These are phyloP conservation scores for Phytophthora idaei DNA, from an alignment of 352 stramenopile genomes.

Conservation along the genomic window DNA sequence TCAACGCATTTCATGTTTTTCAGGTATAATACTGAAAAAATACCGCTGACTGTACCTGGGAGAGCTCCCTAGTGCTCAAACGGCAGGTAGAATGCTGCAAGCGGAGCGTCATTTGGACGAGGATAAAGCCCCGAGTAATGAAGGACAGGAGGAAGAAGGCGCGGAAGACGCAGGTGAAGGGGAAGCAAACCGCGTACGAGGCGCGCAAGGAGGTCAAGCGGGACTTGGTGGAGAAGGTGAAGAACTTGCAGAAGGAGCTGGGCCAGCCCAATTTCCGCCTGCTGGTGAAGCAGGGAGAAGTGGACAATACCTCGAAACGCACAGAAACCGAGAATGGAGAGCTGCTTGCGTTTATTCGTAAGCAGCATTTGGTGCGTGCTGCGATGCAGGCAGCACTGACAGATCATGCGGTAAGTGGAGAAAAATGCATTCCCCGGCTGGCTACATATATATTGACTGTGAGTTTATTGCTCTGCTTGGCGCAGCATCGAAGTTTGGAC, in stretches of 20 bases:
- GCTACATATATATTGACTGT: not conserved
- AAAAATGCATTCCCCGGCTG: not conserved
- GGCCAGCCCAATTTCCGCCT: slow-evolving; percentile 35
- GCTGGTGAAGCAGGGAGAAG: slow-evolving; percentile 26
- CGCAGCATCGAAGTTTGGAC: slow-evolving; percentile 25
- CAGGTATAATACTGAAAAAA: too few species aligned
- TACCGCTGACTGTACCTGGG: too few species aligned
- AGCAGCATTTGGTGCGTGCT: slow-evolving; percentile 28
- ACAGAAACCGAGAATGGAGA: slow-evolving; percentile 15
- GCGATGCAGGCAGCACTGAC: slow-evolving; percentile 17
- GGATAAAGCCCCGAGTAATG: not conserved
- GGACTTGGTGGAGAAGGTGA: slow-evolving; percentile 23
- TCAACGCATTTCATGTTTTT: too few species aligned
- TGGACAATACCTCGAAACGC: slow-evolving; percentile 1
- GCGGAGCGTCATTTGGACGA: not conserved
- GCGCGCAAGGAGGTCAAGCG: slow-evolving; percentile 41
- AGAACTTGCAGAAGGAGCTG: slow-evolving; percentile 34
- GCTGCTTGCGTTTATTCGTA: slow-evolving; percentile 22
- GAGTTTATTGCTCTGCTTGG: not conserved
- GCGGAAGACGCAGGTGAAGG: slow-evolving; percentile 11
- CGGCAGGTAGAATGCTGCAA: not conserved
- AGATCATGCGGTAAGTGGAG: slow-evolving; percentile 10
- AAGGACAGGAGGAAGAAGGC: not conserved
- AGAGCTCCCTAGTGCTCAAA: not conserved
- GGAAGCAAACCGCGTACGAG: slow-evolving; percentile 26